phyloP scores from a whole-genome alignment of 2,329 filamentous ascomycete genomes.

The Chrysoporthe deuterocubensis region DNA sequence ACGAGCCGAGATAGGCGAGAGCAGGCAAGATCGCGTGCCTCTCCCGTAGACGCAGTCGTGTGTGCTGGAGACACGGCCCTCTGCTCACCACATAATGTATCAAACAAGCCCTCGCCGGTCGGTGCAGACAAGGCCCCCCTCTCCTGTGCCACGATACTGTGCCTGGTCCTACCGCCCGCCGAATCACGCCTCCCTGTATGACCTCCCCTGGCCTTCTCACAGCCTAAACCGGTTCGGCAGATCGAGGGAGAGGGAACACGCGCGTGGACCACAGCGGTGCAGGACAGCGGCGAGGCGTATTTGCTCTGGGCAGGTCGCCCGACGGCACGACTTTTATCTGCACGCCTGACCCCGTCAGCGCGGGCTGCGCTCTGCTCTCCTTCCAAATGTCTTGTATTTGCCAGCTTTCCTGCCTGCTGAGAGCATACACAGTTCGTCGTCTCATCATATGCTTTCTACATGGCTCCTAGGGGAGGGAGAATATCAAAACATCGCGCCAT shows the following conservation, averaged over 20 bases:
- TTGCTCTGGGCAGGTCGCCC: too few relatives aligned
- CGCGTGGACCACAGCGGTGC: too few relatives aligned
- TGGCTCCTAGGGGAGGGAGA: not conserved
- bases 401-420: not conserved
- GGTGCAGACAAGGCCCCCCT: not conserved
- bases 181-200: not conserved
- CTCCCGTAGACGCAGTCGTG: too few relatives aligned
- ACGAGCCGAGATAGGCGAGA: not conserved
- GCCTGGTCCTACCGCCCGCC: not conserved
- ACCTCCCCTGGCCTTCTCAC: not conserved
- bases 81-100: not conserved
- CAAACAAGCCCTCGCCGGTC: not conserved
- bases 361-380: not conserved
- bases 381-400: not conserved
- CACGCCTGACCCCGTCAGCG: too few relatives aligned
- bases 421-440: not conserved
- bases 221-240: not conserved
- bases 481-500: not conserved
- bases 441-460: not conserved
- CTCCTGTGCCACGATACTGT: not conserved
- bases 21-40: too few relatives aligned
- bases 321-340: too few relatives aligned
- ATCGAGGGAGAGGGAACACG: not conserved
- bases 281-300: too few relatives aligned
- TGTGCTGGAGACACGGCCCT: not conserved